Evolutionary conservation across 345 rosid species (phyloP), one percentile per base, ranked within the genome.

Genomic region (Gossypium rotundifolium): DNA sequence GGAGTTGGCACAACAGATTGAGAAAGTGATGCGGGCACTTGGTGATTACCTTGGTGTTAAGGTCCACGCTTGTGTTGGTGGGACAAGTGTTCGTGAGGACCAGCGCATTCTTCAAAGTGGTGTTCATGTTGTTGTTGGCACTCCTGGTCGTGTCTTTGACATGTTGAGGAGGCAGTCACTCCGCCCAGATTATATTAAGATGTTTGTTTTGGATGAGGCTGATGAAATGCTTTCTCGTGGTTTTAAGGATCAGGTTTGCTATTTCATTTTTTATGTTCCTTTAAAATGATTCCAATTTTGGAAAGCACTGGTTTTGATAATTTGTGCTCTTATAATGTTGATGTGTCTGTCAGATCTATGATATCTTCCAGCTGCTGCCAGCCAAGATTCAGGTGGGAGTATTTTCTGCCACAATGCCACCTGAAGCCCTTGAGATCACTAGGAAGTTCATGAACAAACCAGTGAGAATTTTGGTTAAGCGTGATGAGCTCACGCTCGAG

Each of bases 141-240:
- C 98, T 46, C 98, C 98, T 16, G 97, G 97, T 20, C 98, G 98
- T 85, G 98, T 93, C 60, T 93, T 91, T 76, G 98, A 93, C 86
- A 90, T 93, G 98, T 76, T 93, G 74, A 84, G 91, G 8, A 88
- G 97, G 82, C 93, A 94, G 69, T 94, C 96, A 3, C 94, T 94
- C 44, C 88, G 90, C 3, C 87, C 94, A 2, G 97, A 92, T 76
- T 78, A 86, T 23, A 94, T 94, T 69, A 90, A 68, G 75, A 94
- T 92, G 96, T 93, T 92, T 77, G 97, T 93, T 18, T 80, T 93
- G 77, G 98, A 93, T 68, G 98, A 93, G 83, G 96, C 98, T 54
- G 98, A 93, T 88, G 97, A 93, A 70, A 93, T 93, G 98, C 97
- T 93, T 67, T 93, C 98, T 7, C 90, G 96, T 65, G 97, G 96